Base-by-base conservation (phyloP, 208 protist genomes). In the Leishmania lainsoni region DNA sequence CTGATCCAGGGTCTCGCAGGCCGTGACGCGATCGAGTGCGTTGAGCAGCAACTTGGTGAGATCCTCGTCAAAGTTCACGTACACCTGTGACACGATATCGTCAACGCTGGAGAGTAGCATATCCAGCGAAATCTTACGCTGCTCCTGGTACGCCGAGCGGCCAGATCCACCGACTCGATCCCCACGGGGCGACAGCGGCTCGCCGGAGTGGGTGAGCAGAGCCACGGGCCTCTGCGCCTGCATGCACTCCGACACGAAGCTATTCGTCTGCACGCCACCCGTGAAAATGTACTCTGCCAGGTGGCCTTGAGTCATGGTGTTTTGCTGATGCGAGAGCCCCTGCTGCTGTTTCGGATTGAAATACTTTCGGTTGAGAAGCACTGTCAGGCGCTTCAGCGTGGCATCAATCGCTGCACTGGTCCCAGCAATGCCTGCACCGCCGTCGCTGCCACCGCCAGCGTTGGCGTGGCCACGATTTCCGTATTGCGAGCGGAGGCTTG, bases 51-150 rank as follows among this genome's bases (percentile, higher is more conserved):
- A 82, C 79, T 93, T 95, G 22, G 93, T 98, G 79, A 96, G 80
- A 80, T 93, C 93, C 79, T 98, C 94, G 81, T 98, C 94, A 80
- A 98, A 96, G 83, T 87, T 69, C 52, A 96, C 92, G 82, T 98
- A 98, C 58, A 98, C 86, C 79, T 98, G 94, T 5, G 93, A 95
- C 8, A 98, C 94, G 66, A 98, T 95, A 78, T 98, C 94, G 78
- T 98, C 94, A 39, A 94, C 90, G 79, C 90, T 96, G 42, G 91
- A 96, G 6, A 96, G 88, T 45, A 95, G 87, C 81, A 94, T 86
- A 75, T 97, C 94, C 39, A 97, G 80, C 14, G 94, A 81, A 20
- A 97, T 89, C 79, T 96, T 95, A 78, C 86, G 88, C 58, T 85
- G 81, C 77, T 92, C 86, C 70, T 92, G 84, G 78, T 91, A 92